Conservation (phyloP, 2,329 filamentous ascomycete species). For the Clonostachys solani region DNA sequence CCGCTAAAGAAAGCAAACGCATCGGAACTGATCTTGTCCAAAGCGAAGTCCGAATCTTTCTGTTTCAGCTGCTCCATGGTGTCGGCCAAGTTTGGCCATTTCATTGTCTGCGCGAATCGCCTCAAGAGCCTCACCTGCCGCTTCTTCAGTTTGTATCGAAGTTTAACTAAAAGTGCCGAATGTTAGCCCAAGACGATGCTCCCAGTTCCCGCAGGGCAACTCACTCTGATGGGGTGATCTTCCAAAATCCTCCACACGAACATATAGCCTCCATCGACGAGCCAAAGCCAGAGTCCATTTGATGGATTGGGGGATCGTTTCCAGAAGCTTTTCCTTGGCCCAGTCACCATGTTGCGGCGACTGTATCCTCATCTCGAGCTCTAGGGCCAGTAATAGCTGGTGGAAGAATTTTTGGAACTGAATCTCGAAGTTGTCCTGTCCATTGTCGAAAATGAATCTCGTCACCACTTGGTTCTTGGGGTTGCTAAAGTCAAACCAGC, state of each 20-base stretch:
- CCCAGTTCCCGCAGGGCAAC: conserved; percentile 5
- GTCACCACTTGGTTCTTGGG: conserved; percentile 70
- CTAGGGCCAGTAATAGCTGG: conserved; percentile 69
- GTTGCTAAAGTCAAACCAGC: conserved; percentile 69
- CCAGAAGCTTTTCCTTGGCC: conserved; percentile 60
- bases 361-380: conserved; percentile 67
- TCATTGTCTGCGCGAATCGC: conserved; percentile 67
- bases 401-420: conserved; percentile 68
- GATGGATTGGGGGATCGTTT: conserved; percentile 64
- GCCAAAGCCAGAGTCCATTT: conserved; percentile 72
- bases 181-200: neutral
- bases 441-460: conserved; percentile 60
- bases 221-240: conserved; percentile 44
- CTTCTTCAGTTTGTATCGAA: conserved; percentile 61
- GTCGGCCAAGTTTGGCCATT: conserved; percentile 70
- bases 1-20: conserved; percentile 76
- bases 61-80: conserved; percentile 60
- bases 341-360: conserved; percentile 55
- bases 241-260: conserved; percentile 60
- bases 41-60: conserved; percentile 50
- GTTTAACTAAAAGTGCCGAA: conserved; percentile 35
- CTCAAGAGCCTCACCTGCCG: conserved; percentile 65
- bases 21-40: conserved; percentile 62
- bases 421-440: conserved; percentile 15
- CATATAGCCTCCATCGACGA: conserved; percentile 66